Percentiles rank a stretch among this genome's conserved stretches.
phyloP scores from a whole-genome alignment of 2,329 filamentous ascomycete genomes.

The Coniochaeta sp. region DNA sequence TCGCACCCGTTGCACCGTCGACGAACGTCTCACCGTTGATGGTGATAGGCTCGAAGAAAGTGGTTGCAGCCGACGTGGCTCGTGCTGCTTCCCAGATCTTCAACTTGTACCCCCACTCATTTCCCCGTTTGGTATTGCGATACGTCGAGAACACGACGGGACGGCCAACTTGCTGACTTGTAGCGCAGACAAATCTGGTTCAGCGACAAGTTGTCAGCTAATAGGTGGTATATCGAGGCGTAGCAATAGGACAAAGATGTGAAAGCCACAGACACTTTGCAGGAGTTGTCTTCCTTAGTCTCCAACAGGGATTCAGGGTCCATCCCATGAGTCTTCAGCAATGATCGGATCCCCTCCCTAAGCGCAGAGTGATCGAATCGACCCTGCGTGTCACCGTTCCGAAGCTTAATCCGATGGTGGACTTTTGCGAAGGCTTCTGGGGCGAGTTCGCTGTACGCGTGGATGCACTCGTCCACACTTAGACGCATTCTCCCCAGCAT shows the following conservation, averaged over 20 bases:
- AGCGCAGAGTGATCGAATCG: conserved; percentile 10
- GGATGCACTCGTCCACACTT: conserved; percentile 29
- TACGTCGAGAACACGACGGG: not conserved
- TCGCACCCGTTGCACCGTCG: conserved; percentile 29
- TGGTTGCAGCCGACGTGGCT: conserved; percentile 26
- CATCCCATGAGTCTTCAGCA: conserved; percentile 1
- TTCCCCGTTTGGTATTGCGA: conserved; percentile 10
- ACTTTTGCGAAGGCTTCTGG: conserved; percentile 13
- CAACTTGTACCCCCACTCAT: conserved; percentile 6
- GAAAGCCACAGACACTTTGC: conserved; percentile 9
- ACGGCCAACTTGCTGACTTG: not conserved
- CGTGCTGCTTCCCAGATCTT: conserved; percentile 28
- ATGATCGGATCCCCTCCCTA: conserved; percentile 9
- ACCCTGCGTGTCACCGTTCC: conserved; percentile 11
- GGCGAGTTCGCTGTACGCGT: conserved; percentile 20
- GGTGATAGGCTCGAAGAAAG: conserved; percentile 27
- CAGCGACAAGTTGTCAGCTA: not conserved
- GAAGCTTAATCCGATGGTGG: conserved; percentile 9
- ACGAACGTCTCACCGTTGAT: conserved; percentile 24
- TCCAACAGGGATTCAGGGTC: conserved; percentile 1
- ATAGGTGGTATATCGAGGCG: not conserved
- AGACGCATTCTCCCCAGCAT: conserved; percentile 35
- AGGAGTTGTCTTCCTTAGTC: not conserved
- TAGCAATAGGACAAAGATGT: not conserved
- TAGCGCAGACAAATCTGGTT: not conserved